Base-by-base conservation (phyloP, 495 filamentous ascomycete species). In the Aspergillus nidulans region DNA sequence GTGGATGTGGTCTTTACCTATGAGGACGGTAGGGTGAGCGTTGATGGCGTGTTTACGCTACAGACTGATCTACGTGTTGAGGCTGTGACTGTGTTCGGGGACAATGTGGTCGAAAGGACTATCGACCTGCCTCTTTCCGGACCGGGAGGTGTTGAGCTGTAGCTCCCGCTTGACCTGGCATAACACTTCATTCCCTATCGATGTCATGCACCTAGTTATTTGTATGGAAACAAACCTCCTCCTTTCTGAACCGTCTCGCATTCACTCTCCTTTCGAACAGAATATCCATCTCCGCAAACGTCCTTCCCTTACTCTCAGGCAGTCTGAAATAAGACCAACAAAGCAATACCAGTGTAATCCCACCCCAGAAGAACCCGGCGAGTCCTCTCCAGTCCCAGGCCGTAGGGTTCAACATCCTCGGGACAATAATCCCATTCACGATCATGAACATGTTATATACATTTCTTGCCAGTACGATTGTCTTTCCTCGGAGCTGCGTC, bases 1-100 rank as follows among this genome's bases (percentile, higher is more conserved):
- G 77, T 78, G 9, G 60, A 73, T 13, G 72, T 87, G 13, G 54
- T 63, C 21, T 85, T 89, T 66, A 52, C 67, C 21, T 89, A 82
- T 56, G 62, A 62, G 13, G 50, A 73, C 7, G 79, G 78, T 19
- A 64, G 66, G 24, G 65, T 89, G 24, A 68, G 44, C 0, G 70
- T 82, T 49, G 68, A 69, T 24, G 84, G 85, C 4, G 69, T 67
- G 6, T 86, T 82, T 55, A 80, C 76, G 0, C 82, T 75, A 49
- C 57, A 69, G 15, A 53, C 65, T 8, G 63, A 68, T 10, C 68
- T 85, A 20, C 72, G 71, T 52, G 70, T 92, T 28, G 74, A 74
- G 26, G 73, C 75, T 60, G 67, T 88, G 10, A 83, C 76, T 1
- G 38, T 52, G 2, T 13, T 52, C 1, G 36, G 38, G 19, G 15